A percentile compares a stretch with the other conserved stretches of the same genome.
Evolutionary conservation across 495 filamentous ascomycete species (phyloP).

Genomic region (Podospora didyma): DNA sequence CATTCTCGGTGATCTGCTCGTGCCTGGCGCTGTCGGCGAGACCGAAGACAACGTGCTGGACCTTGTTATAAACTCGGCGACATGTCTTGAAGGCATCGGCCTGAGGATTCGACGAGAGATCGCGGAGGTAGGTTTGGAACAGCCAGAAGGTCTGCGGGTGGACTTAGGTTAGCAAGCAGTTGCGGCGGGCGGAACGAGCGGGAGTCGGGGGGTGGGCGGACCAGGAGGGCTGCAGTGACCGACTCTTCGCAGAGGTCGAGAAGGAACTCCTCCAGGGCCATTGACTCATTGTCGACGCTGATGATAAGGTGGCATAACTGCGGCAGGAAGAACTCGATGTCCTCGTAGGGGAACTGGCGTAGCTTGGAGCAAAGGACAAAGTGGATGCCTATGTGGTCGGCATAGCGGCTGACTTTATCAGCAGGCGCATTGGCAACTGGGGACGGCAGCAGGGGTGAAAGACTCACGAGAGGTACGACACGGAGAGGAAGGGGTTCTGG

Average conservation of each 20-base stretch:
- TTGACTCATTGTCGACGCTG: constrained; percentile 77
- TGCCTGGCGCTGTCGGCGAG: constrained; percentile 54
- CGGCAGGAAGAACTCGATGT: constrained; percentile 80
- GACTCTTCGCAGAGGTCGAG: constrained; percentile 76
- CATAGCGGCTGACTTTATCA: constrained; percentile 60
- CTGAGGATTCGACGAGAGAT: constrained; percentile 64
- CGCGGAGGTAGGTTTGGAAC: constrained; percentile 76
- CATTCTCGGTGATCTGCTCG: constrained; percentile 72
- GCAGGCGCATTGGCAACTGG: not conserved
- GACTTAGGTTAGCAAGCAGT: constrained; percentile 10
- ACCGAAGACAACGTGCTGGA: constrained; percentile 75
- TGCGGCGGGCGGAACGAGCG: not conserved
- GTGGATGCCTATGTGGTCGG: constrained; percentile 76
- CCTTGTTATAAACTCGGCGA: constrained; percentile 71
- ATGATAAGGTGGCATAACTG: constrained; percentile 77
- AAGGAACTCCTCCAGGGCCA: constrained; percentile 78
- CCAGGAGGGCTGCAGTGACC: constrained; percentile 70
- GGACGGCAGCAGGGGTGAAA: not conserved
- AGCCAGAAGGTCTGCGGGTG: constrained; percentile 69
- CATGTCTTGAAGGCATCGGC: constrained; percentile 68
- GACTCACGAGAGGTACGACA: constrained; percentile 73
- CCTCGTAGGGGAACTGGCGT: constrained; percentile 74
- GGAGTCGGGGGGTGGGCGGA: constrained; percentile 32
- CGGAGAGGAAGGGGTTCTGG: constrained; percentile 72
- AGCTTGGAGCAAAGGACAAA: constrained; percentile 77